A percentile compares a stretch with the other conserved stretches of the same genome.
Evolutionary conservation across 257 asterid species (phyloP).

Genomic region (Lavandula angustifolia): DNA sequence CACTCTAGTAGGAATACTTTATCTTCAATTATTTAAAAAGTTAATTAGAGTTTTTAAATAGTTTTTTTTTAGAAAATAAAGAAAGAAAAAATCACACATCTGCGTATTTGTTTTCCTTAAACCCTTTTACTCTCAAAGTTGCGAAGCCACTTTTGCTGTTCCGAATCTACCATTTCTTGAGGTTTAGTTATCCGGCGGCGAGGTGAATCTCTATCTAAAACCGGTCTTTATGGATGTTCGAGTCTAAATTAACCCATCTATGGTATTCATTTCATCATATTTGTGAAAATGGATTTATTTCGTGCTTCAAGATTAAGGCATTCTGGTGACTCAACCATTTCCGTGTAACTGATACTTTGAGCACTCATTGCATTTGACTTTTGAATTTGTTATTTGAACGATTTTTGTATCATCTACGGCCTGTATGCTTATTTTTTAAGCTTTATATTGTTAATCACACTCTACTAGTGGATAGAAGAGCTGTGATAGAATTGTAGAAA

Average conservation of each 20-base stretch:
- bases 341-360: too few relatives aligned
- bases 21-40: too few relatives aligned
- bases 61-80: too few relatives aligned
- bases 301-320: not conserved
- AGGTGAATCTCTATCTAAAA: slow-evolving; percentile 25
- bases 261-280: not conserved
- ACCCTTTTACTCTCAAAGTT: slow-evolving; percentile 18
- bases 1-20: too few relatives aligned
- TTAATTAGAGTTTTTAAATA: too few relatives aligned
- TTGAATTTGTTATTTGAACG: not conserved
- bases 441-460: not conserved
- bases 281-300: not conserved
- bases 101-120: slow-evolving; percentile 18
- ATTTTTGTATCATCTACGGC: not conserved
- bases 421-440: too few relatives aligned
- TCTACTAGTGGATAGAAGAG: not conserved
- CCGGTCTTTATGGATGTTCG: not conserved
- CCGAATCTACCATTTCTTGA: slow-evolving; percentile 21
- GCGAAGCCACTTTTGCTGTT: not conserved
- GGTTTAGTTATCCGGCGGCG: slow-evolving; percentile 18
- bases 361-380: not conserved
- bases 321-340: not conserved
- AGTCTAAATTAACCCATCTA: not conserved
- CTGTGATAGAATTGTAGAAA: not conserved
- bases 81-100: not conserved